Conservation (phyloP, 805 yeast species). For the Komagataella pastoris region DNA sequence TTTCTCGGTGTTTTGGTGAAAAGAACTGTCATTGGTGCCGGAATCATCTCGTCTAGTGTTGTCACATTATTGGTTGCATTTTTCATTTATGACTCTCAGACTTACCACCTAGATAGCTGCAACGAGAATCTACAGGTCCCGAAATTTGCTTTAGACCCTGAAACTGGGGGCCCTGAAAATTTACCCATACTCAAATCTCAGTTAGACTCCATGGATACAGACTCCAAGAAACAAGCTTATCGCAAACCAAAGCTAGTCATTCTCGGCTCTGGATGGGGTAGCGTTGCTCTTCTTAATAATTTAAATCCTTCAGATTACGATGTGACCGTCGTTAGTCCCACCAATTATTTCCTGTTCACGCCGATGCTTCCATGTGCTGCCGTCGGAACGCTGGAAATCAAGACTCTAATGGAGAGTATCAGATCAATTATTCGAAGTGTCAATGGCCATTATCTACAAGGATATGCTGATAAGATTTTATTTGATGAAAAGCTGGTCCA, state of each 20-base stretch:
- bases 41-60: conserved; percentile 29
- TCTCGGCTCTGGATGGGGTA: conserved; percentile 64
- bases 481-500: conserved; percentile 44
- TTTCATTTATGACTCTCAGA: conserved; percentile 53
- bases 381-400: conserved; percentile 55
- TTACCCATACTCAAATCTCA: conserved; percentile 44
- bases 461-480: conserved; percentile 44
- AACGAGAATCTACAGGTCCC: conserved; percentile 35
- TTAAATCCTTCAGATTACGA: conserved; percentile 43
- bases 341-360: conserved; percentile 56
- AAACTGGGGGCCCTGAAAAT: conserved; percentile 58
- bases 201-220: conserved; percentile 43
- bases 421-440: conserved; percentile 38
- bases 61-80: conserved; percentile 29
- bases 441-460: conserved; percentile 51
- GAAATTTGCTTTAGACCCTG: conserved; percentile 37
- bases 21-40: conserved; percentile 22
- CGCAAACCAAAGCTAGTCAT: conserved; percentile 45
- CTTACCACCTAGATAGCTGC: conserved; percentile 32
- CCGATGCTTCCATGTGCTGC: conserved; percentile 62
- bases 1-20: conserved; percentile 19
- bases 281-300: conserved; percentile 42
- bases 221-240: conserved; percentile 27
- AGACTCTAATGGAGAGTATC: conserved; percentile 51
- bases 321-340: conserved; percentile 55